Percentiles rank a stretch among this genome's conserved stretches.
These are phyloP conservation scores for Obelidium mucronatum DNA, from an alignment of 192 early-diverging fungal genomes.

Conservation along the genomic window DNA sequence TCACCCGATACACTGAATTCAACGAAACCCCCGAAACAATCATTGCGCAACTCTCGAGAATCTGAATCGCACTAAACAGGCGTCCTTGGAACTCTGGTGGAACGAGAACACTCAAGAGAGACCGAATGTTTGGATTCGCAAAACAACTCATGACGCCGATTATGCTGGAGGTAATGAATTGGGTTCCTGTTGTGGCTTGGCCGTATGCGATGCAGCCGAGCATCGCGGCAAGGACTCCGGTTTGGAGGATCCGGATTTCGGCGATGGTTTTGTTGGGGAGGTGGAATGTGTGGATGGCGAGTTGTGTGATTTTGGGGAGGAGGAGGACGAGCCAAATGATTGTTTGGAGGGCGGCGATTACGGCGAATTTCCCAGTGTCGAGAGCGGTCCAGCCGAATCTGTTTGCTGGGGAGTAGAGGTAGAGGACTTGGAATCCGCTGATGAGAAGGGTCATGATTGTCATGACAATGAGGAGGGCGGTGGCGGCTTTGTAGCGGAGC, in stretches of 20 bases:
- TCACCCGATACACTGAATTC: constrained; percentile 15
- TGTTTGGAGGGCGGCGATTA: background rate
- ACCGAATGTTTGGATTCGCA: constrained; percentile 13
- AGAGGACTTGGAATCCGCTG: background rate
- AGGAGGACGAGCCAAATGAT: constrained; percentile 14
- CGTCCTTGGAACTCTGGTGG: constrained; percentile 10
- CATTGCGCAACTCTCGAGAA: background rate
- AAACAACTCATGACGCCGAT: constrained; percentile 1
- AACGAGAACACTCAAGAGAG: background rate
- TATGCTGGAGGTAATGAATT: constrained; percentile 1
- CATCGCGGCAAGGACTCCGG: background rate
- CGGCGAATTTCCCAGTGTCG: constrained; percentile 10
- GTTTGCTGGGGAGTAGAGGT: constrained; percentile 1
- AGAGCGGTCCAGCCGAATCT: constrained; percentile 6
- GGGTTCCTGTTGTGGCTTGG: background rate
- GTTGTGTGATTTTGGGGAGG: background rate
- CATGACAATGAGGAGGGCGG: background rate
- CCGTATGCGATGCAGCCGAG: constrained; percentile 8
- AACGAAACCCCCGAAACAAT: background rate
- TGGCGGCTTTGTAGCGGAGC: background rate
- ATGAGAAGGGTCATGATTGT: background rate
- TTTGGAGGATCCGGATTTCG: constrained; percentile 13
- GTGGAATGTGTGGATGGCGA: background rate
- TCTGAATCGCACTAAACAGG: constrained; percentile 24
- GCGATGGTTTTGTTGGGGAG: background rate